Base-by-base conservation (phyloP, 2,329 filamentous ascomycete genomes). In the Fusarium nisikadoi region DNA sequence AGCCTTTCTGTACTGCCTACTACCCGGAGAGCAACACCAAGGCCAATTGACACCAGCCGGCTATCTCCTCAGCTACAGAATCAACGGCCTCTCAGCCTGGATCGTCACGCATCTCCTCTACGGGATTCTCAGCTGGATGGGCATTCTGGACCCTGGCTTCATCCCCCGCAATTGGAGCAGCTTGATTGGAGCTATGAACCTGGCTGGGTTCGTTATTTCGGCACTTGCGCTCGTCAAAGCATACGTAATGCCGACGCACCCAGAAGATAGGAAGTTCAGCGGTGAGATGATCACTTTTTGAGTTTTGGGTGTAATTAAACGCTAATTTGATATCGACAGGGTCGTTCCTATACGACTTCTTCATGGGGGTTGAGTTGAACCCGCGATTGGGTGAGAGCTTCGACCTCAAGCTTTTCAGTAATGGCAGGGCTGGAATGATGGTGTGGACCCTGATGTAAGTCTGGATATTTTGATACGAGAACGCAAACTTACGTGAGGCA, bases 381-480 rank as follows among this genome's bases (percentile, higher is more conserved):
- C 84, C 84, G 1, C 75, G 84, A 46, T 72, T 85, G 31, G 83
- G 84, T 1, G 72, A 78, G 5, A 76, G 71, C 17, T 86, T 83
- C 71, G 84, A 86, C 65, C 80, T 85, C 31, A 86, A 86, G 62
- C 76, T 86, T 0, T 86, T 86, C 67, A 83, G 80, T 53, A 86
- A 85, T 57, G 84, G 84, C 8, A 78, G 85, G 27, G 81, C 82
- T n/a, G 85, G 84, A 13, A 86, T 86, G 58, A 79, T 86, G 66
- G 79, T 81, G 13, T 86, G 84, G 84, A 84, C 83, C n/a, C 72
- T 85, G 36, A 83, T 85, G 83, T 85, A 73, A 3, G 58, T 36
- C 9, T 67, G 42, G 13, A 7, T 6, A 16, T 5, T 13, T 8
- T 1, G 11, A 33, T 57, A 13, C n/a, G 17, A 19, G n/a, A 27